Evolutionary conservation across 2,329 filamentous ascomycete species (phyloP), one percentile per base, ranked within the genome.

Genomic region (Helminthosporium solani): DNA sequence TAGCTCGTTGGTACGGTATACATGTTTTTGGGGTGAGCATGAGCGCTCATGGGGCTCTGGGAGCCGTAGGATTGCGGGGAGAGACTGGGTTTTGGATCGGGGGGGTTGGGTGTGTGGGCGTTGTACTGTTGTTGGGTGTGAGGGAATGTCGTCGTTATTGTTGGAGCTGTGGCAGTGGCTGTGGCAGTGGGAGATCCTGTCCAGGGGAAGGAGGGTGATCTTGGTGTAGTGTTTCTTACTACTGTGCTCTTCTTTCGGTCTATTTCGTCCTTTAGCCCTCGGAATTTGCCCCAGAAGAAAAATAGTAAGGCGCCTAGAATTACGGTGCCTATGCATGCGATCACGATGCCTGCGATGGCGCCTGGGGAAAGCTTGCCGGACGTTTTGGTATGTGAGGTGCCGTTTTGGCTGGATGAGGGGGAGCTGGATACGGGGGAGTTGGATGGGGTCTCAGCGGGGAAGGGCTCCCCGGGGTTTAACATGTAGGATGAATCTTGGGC

Each of bases 271-370:
- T 50, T 35, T 5, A 54, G 44, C 2, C 42, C 49, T 20, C 31
- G 38, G 2, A 41, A 45, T 9, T 50, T 45, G 1, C 55, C 47
- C 8, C 56, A 33, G 41, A 51, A 47, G 48, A 54, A 58, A 42
- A 56, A 42, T 1, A 52, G 46, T 0, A 40, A 39, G 15, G 45
- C 50, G 6, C 43, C 45, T 2, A 51, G 40, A 8, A 30, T 33
- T 12, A 54, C 9, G 33, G 41, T 35, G 14, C 40, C 43, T 16
- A 49, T 40, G 2, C 78, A 83, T 37, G 81, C 83, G 38, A 82
- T 73, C 73, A 79, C 86, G 69, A 86, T 71, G 15, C 70, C 70
- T 1, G 58, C 67, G 28, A 72, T 70, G 1, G 67, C 64, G n/a
- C 66, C 68, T 14, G 46, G 47, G 11, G 63, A 58, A 8, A 72